Base-by-base conservation (phyloP, 345 rosid species). In the Boechera divaricarpa region DNA sequence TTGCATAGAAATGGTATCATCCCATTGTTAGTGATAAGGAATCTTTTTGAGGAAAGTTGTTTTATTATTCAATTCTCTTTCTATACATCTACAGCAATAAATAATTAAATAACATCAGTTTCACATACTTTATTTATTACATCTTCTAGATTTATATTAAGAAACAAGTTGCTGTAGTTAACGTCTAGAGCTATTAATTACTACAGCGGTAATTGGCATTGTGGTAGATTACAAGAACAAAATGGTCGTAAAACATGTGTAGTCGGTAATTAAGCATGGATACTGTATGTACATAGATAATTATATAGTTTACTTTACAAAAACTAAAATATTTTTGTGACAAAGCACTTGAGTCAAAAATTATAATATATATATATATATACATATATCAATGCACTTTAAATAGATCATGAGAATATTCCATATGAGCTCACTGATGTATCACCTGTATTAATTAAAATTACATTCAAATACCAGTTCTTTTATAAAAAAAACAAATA, bases 1-100 rank as follows among this genome's bases (percentile, higher is more conserved):
- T 79, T 73, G 70, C 78, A 73, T 67, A 79, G 78, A 73, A 73
- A 79, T 67, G 82, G 78, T 79, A 79, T 62, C 75, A 79, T 73
- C 78, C 78, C 70, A 67, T 73, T 67, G 78, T 73, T 79, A 53
- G 74, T 73, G 82, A 61, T 79, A 79, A 79, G 74, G 82, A 79
- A 62, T 73, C 82, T 79, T 79, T 77, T 79, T 61, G 39, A 79
- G 75, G 78, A 73, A 79, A 73, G 42, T 79, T 67, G 82, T 73
- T 73, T 79, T 67, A 60, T 79, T 67, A 61, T 79, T 67, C 70
- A 66, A 32, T 67, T 28, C 44, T n/a, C 28, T 51, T 72, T 71
- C 63, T 63, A 44, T 63, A 54, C 52, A 71, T 77, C 64, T 71
- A 65, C 54, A 56, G 67, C 71, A 57, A 64, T 29, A 21, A 48